Base-by-base conservation (phyloP, 257 asterid genomes). In the Primulina tabacum region DNA sequence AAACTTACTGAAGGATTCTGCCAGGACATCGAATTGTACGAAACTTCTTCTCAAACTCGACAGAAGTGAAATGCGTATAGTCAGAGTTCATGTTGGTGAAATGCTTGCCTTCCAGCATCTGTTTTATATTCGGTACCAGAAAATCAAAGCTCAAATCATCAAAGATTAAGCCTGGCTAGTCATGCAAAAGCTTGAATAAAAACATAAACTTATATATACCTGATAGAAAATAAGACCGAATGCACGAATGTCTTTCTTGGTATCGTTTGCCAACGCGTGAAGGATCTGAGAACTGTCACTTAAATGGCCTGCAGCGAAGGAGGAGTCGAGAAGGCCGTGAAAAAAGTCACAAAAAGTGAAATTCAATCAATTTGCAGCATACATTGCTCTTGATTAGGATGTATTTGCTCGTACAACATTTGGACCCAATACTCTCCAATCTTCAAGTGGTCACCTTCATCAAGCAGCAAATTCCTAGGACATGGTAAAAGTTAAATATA, bases 351-450 rank as follows among this genome's bases (percentile, higher is more conserved):
- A 17, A 62, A 11, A 35, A 56, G n/a, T 8, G 38, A 65, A 61
- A 6, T 65, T 24, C 47, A 73, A 69, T 60, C 18, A 52, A 43
- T 58, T 6, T 20, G 38, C 10, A 55, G 35, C 71, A 18, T 82
- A 86, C 89, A 62, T 47, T 71, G 62, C 20, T 84, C 89, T 65
- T 77, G 83, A 75, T 65, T 82, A 57, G 86, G 76, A 67, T 76
- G 85, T 69, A 74, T 83, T 53, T 70, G 81, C 75, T 80, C 82
- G 60, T 84, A 84, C 74, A 86, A 81, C 88, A 86, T 84, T 56
- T 80, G 89, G 71, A 82, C 77, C 92, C 92, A 86, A 43, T 86
- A 83, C 75, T 84, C 87, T 61, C 89, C 86, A 35, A 86, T 80
- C 79, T 84, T 86, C 76, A 86, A 80, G 70, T 84, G 89, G 64